These are phyloP conservation scores for Euptelea pleiosperma DNA, from an alignment of 164 flowering plant species.

Conservation along the genomic window DNA sequence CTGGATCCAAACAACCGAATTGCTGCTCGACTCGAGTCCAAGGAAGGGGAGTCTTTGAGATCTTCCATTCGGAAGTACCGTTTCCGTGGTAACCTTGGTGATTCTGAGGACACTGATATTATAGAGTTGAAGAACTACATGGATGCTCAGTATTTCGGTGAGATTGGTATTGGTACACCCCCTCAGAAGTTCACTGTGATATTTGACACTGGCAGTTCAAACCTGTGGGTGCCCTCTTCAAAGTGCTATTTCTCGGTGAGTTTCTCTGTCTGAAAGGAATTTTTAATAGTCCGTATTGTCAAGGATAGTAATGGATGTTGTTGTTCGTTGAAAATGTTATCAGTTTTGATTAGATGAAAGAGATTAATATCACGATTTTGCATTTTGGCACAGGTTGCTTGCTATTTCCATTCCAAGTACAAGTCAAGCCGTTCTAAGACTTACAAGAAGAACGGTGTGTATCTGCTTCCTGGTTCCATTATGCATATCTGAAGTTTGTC, in stretches of 20 bases:
- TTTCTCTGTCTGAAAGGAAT: neutral
- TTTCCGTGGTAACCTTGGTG: slow-evolving; percentile 39
- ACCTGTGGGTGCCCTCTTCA: slow-evolving; percentile 86
- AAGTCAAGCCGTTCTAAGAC: slow-evolving; percentile 63
- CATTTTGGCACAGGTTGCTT: slow-evolving; percentile 58
- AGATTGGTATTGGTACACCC: slow-evolving; percentile 78
- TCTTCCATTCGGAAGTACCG: slow-evolving; percentile 34
- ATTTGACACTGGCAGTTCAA: slow-evolving; percentile 89
- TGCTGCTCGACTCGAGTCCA: slow-evolving; percentile 21
- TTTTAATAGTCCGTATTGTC: too few relatives aligned
- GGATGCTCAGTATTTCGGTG: slow-evolving; percentile 93
- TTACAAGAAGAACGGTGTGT: slow-evolving; percentile 79
- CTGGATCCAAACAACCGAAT: slow-evolving; percentile 30
- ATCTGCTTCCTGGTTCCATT: neutral
- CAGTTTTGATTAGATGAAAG: neutral
- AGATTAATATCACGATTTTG: slow-evolving; percentile 1
- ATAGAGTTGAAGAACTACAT: slow-evolving; percentile 69
- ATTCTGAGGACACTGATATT: slow-evolving; percentile 52
- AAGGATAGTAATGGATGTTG: too few relatives aligned
- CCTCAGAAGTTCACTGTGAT: slow-evolving; percentile 88
- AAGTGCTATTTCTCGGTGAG: slow-evolving; percentile 41
- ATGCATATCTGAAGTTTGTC: neutral
- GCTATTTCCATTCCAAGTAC: slow-evolving; percentile 85
- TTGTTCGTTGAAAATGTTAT: too few relatives aligned
- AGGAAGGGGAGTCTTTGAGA: slow-evolving; percentile 28